Evolutionary conservation across 352 stramenopile species (phyloP).

Genomic region (Peronospora destructor): DNA sequence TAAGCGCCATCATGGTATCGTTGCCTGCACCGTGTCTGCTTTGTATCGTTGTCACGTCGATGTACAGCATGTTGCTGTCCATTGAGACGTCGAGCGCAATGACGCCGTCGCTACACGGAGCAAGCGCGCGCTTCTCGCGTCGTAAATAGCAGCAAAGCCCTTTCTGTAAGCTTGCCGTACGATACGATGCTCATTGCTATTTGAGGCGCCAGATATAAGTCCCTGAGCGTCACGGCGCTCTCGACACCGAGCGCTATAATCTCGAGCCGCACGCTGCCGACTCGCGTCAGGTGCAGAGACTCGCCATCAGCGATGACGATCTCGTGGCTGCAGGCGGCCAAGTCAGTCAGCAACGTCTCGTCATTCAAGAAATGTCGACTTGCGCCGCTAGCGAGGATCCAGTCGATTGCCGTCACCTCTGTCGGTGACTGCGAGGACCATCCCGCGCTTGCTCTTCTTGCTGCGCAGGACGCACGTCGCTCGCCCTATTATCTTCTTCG

Average conservation of each 20-base stretch:
- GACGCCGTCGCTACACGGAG: too few species aligned
- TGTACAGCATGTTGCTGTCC: too few species aligned
- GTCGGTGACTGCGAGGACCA: too few species aligned
- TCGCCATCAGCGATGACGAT: neutral
- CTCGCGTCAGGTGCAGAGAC: neutral
- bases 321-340: neutral
- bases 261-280: neutral
- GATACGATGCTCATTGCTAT: neutral
- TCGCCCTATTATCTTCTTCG: too few species aligned
- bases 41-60: too few species aligned
- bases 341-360: neutral
- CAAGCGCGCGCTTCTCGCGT: neutral
- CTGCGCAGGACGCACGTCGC: too few species aligned
- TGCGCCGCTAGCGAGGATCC: slow-evolving; percentile 3
- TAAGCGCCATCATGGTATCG: too few species aligned
- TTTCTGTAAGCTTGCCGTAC: too few species aligned
- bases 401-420: neutral
- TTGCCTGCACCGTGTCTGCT: too few species aligned
- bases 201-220: neutral
- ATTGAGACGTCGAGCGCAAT: too few species aligned
- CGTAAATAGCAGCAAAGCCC: neutral
- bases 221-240: neutral
- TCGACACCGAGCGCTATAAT: neutral
- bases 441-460: too few species aligned
- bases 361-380: slow-evolving; percentile 8